Conservation (phyloP, 2,329 filamentous ascomycete genomes). For the Balansia obtecta region DNA sequence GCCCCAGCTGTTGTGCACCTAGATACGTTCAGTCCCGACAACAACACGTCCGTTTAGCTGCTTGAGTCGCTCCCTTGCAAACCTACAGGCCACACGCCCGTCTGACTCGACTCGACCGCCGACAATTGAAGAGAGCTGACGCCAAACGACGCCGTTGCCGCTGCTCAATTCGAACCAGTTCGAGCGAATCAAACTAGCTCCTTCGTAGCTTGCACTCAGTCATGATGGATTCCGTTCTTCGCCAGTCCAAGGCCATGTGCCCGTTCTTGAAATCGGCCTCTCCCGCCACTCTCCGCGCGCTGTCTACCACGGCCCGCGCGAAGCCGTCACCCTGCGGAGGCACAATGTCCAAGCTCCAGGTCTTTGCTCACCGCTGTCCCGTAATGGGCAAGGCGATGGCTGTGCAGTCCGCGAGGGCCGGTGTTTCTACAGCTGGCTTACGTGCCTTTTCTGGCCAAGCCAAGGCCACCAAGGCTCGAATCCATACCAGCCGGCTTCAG, state of each 20-base stretch:
- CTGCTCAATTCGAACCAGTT: neutral
- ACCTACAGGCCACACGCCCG: neutral
- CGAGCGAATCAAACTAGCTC: neutral
- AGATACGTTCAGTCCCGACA: neutral
- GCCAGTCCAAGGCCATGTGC: conserved; percentile 93
- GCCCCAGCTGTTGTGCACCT: neutral
- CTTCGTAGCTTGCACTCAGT: neutral
- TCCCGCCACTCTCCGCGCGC: conserved; percentile 76
- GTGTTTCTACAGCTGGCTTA: conserved; percentile 35
- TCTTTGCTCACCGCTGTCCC: conserved; percentile 86
- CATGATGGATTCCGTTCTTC: conserved; percentile 85
- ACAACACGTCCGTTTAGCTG: neutral
- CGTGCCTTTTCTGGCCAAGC: conserved; percentile 37
- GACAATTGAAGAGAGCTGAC: neutral
- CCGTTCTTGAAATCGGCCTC: conserved; percentile 94
- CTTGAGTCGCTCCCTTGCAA: neutral
- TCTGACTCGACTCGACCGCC: neutral
- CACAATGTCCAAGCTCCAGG: conserved; percentile 93
- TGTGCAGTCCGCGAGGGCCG: conserved; percentile 57
- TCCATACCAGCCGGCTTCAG: conserved; percentile 71
- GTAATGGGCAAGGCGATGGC: conserved; percentile 98
- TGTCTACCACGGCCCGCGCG: conserved; percentile 61
- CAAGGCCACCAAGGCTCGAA: conserved; percentile 51
- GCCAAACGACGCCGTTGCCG: neutral
- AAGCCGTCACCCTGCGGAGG: conserved; percentile 67